Base-by-base conservation (phyloP, 768 basidiomycete species). In the Mycena polygramma region DNA sequence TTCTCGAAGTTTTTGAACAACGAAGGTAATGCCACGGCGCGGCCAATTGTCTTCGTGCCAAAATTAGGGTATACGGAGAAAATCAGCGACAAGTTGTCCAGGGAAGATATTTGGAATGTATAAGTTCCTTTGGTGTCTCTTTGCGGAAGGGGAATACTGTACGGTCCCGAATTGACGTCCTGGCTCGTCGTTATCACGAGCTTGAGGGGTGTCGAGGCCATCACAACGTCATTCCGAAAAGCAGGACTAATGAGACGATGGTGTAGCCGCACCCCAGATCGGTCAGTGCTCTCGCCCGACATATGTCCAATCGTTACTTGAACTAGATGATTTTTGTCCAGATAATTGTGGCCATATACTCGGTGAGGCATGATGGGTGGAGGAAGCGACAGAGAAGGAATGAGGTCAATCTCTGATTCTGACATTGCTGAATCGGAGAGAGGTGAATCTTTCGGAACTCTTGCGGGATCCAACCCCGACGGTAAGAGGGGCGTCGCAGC, bases 341-440 rank as follows among this genome's bases (percentile, higher is more conserved):
- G 87, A 80, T 94, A 96, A 77, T 95, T 97, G 83, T 99, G 97
- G 9, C 97, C 97, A 78, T 99, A 99, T 39, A 97, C 94, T 62
- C 96, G 91, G 78, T 98, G 95, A 36, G 98, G 96, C 89, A 99
- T 97, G 78, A 98, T 98, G 2, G 98, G 98, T 1, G 98, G 98
- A 2, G 98, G 98, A 20, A 99, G 87, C 22, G 94, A 95, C n/a
- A 99, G 85, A 1, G 93, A 92, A 19, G 98, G 98, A 71, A 99
- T 99, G 70, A 92, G 85, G 77, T 99, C 98, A 43, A 94, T 91
- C 70, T 98, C 94, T 43, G 87, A 83, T 76, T 95, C 89, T 11
- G 82, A 78, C 63, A 81, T 75, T 37, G 63, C 75, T 1, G 71
- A 63, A 61, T 83, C 83, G 20, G 83, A 81, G 45, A 80, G 69